These are phyloP conservation scores for Chrysanthemum lavandulifolium DNA, from an alignment of 129 eudicot genomes.

Conservation along the genomic window DNA sequence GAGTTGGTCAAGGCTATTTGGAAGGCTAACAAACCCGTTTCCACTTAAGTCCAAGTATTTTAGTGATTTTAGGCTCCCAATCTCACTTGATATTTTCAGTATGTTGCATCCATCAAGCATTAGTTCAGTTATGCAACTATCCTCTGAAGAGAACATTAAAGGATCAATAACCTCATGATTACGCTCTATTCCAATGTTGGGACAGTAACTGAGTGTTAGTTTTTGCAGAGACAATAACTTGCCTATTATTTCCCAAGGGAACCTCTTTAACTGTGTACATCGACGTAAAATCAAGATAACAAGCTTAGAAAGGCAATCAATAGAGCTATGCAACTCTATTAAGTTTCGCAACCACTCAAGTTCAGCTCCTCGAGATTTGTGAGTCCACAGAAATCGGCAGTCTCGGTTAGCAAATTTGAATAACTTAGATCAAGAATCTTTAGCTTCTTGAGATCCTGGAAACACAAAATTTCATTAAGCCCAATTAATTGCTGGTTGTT, in stretches of 20 bases:
- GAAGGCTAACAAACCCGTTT: no score
- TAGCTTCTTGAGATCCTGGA: conserved; percentile 18
- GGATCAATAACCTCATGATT: neutral
- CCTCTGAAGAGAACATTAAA: neutral
- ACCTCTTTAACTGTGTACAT: neutral
- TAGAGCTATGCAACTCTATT: conserved; percentile 13
- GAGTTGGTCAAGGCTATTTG: no score
- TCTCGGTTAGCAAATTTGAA: conserved; percentile 1
- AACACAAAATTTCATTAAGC: no score
- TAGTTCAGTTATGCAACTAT: no score
- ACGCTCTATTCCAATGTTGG: neutral
- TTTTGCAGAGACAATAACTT: conserved; percentile 14
- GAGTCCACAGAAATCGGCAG: conserved; percentile 10
- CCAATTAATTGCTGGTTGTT: no score
- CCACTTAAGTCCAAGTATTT: no score
- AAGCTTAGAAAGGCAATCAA: conserved; percentile 13
- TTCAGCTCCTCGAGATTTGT: conserved; percentile 17
- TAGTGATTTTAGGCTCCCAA: no score
- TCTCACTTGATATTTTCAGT: no score
- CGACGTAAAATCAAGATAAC: neutral
- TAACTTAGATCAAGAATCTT: neutral
- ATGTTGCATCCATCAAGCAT: no score
- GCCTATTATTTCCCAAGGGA: conserved; percentile 18
- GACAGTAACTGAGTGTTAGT: neutral
- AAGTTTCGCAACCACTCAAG: neutral